Conservation (phyloP, 2,329 filamentous ascomycete species). For the Ceratocystis ficicola region DNA sequence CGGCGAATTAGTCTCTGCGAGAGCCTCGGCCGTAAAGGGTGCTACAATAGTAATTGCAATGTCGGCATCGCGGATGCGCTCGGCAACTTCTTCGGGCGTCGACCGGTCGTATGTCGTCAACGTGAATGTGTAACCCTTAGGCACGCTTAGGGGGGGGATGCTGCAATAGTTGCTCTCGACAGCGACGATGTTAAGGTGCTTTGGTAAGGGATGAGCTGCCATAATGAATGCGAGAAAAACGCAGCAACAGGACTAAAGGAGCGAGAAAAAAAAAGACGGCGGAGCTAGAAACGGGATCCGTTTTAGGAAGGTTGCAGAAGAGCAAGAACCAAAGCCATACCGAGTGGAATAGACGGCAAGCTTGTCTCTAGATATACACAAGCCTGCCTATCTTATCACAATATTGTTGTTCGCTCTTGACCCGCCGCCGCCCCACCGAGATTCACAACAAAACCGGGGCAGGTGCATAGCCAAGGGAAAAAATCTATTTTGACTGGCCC, state of each 20-base stretch:
- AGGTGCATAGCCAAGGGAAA: no score
- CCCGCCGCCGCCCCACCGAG: not conserved
- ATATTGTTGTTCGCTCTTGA: not conserved
- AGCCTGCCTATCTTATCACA: not conserved
- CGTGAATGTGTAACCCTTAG: constrained; percentile 16
- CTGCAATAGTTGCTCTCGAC: constrained; percentile 18
- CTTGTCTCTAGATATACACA: not conserved
- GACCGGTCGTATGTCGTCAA: constrained; percentile 16
- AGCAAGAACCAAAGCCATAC: not conserved
- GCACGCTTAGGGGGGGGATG: constrained; percentile 19
- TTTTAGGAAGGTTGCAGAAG: not conserved
- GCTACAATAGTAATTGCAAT: constrained; percentile 26
- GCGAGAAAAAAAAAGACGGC: no score
- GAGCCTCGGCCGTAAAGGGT: constrained; percentile 23
- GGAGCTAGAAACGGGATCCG: no score
- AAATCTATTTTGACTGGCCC: no score
- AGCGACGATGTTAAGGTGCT: constrained; percentile 20
- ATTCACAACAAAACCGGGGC: not conserved
- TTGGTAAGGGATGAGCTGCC: constrained; percentile 7
- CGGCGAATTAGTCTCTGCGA: constrained; percentile 21
- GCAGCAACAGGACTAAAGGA: not conserved
- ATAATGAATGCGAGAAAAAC: not conserved
- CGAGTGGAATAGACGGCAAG: not conserved
- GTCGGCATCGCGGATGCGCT: constrained; percentile 25
- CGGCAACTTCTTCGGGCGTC: not conserved